These are phyloP conservation scores for Colletotrichum navitas DNA, from an alignment of 2,329 filamentous ascomycete species.

Conservation along the genomic window DNA sequence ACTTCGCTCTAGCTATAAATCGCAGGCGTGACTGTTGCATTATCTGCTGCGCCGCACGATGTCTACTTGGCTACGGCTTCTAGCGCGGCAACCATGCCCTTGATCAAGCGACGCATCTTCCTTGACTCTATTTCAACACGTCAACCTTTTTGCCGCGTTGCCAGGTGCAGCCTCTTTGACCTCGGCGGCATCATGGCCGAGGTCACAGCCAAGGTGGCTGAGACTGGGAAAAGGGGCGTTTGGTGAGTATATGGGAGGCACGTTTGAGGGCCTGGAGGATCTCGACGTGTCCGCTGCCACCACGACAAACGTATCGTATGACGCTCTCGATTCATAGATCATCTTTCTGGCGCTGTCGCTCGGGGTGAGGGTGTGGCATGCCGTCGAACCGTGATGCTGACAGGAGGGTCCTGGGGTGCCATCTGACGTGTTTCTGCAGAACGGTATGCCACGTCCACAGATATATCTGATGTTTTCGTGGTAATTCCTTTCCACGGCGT, in stretches of 20 bases:
- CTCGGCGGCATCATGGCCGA: conserved; percentile 17
- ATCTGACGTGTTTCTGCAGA: background rate
- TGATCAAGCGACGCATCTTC: background rate
- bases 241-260: background rate
- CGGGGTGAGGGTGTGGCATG: conserved; percentile 22
- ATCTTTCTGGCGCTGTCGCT: conserved; percentile 14
- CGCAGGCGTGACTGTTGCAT: too few species aligned
- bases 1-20: too few species aligned
- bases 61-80: conserved; percentile 4
- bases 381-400: background rate
- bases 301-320: background rate
- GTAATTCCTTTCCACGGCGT: background rate
- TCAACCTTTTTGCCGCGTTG: background rate
- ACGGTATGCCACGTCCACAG: background rate
- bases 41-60: conserved; percentile 14
- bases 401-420: background rate
- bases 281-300: background rate
- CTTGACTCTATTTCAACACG: background rate
- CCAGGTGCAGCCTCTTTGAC: conserved; percentile 10
- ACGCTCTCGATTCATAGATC: conserved; percentile 19
- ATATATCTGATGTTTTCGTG: background rate
- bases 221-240: background rate
- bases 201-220: background rate
- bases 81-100: background rate
- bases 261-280: conserved; percentile 6